phyloP scores from a whole-genome alignment of 352 stramenopile genomes.

The Phytophthora constricta region DNA sequence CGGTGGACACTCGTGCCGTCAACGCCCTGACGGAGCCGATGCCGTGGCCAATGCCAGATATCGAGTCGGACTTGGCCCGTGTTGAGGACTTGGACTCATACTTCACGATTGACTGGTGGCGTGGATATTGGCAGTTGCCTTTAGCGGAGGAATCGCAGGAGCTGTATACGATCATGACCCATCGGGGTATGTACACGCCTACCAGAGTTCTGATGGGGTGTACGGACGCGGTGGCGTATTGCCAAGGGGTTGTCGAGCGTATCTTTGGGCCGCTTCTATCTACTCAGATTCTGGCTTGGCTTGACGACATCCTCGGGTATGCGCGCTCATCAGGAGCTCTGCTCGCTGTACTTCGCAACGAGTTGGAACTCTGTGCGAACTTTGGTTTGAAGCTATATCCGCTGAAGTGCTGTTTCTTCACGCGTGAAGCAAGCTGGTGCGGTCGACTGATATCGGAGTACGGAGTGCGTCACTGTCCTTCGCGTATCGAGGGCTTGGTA shows the following conservation, averaged over 20 bases:
- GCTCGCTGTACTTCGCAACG: background rate
- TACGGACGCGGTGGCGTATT: slow-evolving; percentile 21
- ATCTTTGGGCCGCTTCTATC: slow-evolving; percentile 4
- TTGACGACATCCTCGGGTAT: slow-evolving; percentile 13
- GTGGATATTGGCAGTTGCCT: slow-evolving; percentile 29
- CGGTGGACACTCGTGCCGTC: slow-evolving; percentile 21
- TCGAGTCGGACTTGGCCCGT: slow-evolving; percentile 14
- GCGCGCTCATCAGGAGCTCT: background rate
- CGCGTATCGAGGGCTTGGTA: background rate
- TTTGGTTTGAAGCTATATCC: slow-evolving; percentile 10
- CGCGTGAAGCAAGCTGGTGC: slow-evolving; percentile 4
- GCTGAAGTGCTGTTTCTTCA: slow-evolving; percentile 6
- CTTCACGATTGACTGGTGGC: slow-evolving; percentile 26
- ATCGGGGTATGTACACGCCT: slow-evolving; percentile 17
- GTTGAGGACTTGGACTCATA: slow-evolving; percentile 1
- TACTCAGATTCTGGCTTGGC: background rate
- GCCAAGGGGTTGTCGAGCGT: slow-evolving; percentile 10
- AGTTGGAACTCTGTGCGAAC: background rate
- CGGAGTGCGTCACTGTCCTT: background rate
- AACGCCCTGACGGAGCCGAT: slow-evolving; percentile 24
- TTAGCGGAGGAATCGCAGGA: slow-evolving; percentile 5
- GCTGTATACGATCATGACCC: slow-evolving; percentile 25
- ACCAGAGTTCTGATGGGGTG: slow-evolving; percentile 24
- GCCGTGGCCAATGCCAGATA: slow-evolving; percentile 28
- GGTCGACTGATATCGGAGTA: slow-evolving; percentile 13